A percentile compares a stretch with the other conserved stretches of the same genome.
Conservation (phyloP, 345 rosid species). For the Salix purpurea region DNA sequence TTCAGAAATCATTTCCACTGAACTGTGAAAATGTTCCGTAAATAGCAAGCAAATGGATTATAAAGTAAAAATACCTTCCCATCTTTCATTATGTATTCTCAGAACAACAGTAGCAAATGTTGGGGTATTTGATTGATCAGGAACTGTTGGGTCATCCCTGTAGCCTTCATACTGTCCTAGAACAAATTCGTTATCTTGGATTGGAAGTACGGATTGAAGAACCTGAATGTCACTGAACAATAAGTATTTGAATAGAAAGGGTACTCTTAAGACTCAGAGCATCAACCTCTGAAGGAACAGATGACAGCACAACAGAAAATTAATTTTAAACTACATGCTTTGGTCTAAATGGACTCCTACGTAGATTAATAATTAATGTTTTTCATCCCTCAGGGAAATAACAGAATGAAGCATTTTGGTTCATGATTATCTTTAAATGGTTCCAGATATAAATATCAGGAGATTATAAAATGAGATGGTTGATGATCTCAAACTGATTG, state of each 20-base stretch:
- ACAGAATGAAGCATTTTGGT: background rate
- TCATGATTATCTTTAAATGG: background rate
- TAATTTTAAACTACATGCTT: background rate
- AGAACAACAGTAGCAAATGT: constrained; percentile 85
- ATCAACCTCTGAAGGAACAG: constrained; percentile 1
- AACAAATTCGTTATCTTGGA: constrained; percentile 87
- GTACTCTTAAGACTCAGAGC: background rate
- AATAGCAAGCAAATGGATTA: constrained; percentile 10
- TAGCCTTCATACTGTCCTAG: constrained; percentile 96
- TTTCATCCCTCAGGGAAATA: background rate
- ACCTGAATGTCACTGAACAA: constrained; percentile 46
- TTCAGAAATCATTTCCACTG: background rate
- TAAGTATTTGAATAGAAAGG: constrained; percentile 15
- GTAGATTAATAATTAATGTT: no score
- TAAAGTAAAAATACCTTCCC: constrained; percentile 68
- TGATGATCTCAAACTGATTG: constrained; percentile 5
- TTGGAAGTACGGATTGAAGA: constrained; percentile 88
- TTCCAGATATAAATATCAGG: background rate
- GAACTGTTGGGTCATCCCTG: constrained; percentile 91
- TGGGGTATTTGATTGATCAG: constrained; percentile 85
- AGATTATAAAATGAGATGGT: constrained; percentile 5
- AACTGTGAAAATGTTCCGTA: background rate
- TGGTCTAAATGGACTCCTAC: background rate
- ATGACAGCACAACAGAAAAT: background rate
- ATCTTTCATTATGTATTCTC: constrained; percentile 89